Base-by-base conservation (phyloP, 768 basidiomycete genomes). In the Dioszegia crocea region DNA sequence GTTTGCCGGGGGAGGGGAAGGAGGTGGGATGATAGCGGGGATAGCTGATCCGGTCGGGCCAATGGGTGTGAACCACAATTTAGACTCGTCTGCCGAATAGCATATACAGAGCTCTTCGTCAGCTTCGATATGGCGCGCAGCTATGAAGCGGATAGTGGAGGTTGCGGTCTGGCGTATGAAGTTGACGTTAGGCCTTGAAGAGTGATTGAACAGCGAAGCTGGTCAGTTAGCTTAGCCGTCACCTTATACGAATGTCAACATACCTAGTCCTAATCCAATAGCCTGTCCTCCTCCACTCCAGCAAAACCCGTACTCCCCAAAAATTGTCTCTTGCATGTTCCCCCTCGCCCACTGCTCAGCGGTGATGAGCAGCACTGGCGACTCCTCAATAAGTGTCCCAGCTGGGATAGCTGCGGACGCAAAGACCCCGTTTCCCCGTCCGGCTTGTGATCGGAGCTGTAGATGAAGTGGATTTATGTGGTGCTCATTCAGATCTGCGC, bases 351-450 rank as follows among this genome's bases (percentile, higher is more conserved):
- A 92, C 77, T 92, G 89, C 24, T 83, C 80, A 56, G 82, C 81
- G 4, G 79, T 74, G 68, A 93, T 84, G 11, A 94, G 79, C n/a
- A 94, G 78, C 19, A 90, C 88, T 1, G 93, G 92, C 62, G 87
- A 88, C 65, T 85, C 83, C 75, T 96, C 93, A 60, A 97, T 73
- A n/a, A 87, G 65, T 0, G 86, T 86, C 11, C 81, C 76, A 11
- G 67, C 64, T 19, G 85, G 80, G 60, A 91, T 85, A 30, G 66
- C 63, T 17, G 78, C 77, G 8, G 82, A 79, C 21, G 88, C 84
- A 59, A 76, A 80, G 1, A 80, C 77, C 14, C 80, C 79, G 24
- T 77, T 58, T 1, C 78, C 79, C 21, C 75, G 59, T 0, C 53
- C 47, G 0, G 73, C 67, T 33, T 68, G 63, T 1, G 66, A 57